These are phyloP conservation scores for Goniomonas avonlea DNA, from an alignment of 78 protist genomes.

Conservation along the genomic window DNA sequence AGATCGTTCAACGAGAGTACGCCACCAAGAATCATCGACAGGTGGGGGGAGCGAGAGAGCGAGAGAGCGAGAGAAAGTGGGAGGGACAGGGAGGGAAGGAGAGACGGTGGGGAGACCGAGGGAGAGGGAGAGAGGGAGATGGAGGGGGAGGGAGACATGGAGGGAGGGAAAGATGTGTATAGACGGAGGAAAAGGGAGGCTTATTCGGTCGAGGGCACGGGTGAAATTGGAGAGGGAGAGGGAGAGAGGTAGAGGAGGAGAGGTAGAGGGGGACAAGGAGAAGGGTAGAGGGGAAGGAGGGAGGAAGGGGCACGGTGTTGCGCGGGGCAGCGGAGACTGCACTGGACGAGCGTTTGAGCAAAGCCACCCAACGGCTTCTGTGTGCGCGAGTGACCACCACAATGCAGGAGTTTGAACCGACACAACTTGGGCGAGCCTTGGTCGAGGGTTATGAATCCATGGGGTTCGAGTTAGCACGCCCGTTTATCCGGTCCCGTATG, in stretches of 20 bases:
- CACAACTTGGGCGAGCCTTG: conserved; percentile 80
- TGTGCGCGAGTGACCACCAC: too few species aligned
- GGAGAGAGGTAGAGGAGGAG: too few species aligned
- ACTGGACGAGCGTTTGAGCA: background rate
- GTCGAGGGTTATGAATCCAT: conserved; percentile 72
- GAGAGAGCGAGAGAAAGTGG: background rate
- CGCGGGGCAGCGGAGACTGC: too few species aligned
- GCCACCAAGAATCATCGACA: conserved; percentile 21
- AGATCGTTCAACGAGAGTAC: conserved; percentile 73
- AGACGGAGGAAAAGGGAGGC: background rate
- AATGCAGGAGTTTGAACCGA: conserved; percentile 43
- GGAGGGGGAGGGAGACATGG: background rate
- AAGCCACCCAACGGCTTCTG: background rate
- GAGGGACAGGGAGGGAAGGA: background rate
- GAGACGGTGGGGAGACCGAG: background rate
- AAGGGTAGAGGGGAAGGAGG: too few species aligned
- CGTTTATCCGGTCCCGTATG: conserved; percentile 37
- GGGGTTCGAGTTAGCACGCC: conserved; percentile 74
- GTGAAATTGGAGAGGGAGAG: too few species aligned
- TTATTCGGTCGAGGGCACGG: background rate
- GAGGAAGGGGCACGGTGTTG: too few species aligned
- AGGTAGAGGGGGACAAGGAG: too few species aligned
- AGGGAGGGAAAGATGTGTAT: background rate
- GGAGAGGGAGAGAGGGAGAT: background rate
- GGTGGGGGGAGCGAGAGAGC: background rate